Conservation (phyloP, 169 alveolate species). For the Eimeria acervulina region DNA sequence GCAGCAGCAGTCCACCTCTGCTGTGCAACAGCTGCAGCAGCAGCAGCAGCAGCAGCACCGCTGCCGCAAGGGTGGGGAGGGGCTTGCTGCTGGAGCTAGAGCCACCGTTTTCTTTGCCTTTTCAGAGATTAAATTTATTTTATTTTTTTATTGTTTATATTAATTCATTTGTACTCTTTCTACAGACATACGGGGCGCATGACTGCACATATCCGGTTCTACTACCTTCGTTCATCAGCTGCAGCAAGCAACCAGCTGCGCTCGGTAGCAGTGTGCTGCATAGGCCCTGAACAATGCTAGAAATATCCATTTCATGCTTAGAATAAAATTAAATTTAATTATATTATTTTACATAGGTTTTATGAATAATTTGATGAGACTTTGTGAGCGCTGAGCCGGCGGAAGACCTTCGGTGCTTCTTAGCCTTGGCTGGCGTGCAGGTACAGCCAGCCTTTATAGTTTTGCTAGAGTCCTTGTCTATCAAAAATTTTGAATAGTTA, state of each 20-base stretch:
- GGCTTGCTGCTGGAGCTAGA: not conserved
- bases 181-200: not conserved
- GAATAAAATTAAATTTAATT: too few relatives aligned
- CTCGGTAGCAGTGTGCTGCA: not conserved
- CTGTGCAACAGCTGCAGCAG: slow-evolving; percentile 1
- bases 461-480: too few relatives aligned
- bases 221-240: too few relatives aligned
- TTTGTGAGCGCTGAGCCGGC: too few relatives aligned
- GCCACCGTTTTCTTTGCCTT: not conserved
- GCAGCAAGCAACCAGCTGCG: not conserved
- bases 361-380: too few relatives aligned
- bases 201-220: too few relatives aligned
- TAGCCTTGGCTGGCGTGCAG: too few relatives aligned
- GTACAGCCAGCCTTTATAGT: too few relatives aligned
- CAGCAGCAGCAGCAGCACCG: slow-evolving; percentile 20
- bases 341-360: too few relatives aligned
- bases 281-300: not conserved
- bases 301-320: too few relatives aligned
- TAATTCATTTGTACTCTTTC: not conserved
- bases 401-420: too few relatives aligned
- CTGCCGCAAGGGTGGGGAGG: not conserved
- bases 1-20: slow-evolving; percentile 57
- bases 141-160: not conserved
- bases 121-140: not conserved
- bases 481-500: too few relatives aligned